Conservation (phyloP, 495 filamentous ascomycete species). For the Lophiostoma macrostomum region DNA sequence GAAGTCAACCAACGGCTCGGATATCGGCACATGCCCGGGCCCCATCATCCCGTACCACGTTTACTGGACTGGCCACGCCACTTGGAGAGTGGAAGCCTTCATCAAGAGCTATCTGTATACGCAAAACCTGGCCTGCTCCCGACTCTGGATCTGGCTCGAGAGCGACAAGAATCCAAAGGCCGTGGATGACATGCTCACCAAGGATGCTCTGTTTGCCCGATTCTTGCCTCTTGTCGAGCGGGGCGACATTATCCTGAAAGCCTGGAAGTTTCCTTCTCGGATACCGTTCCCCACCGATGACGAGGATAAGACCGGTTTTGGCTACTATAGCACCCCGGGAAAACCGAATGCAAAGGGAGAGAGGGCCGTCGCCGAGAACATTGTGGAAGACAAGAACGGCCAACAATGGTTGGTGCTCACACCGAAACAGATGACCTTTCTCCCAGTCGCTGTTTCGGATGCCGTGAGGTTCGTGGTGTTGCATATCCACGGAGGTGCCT, state of each 20-base stretch:
- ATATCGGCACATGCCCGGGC: constrained; percentile 49
- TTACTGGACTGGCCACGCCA: constrained; percentile 58
- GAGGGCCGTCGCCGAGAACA: constrained; percentile 47
- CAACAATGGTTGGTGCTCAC: constrained; percentile 53
- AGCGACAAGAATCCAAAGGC: constrained; percentile 49
- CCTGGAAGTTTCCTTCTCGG: constrained; percentile 53
- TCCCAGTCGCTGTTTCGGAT: constrained; percentile 39
- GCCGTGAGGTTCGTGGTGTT: constrained; percentile 54
- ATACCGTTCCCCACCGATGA: constrained; percentile 50
- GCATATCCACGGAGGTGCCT: constrained; percentile 54
- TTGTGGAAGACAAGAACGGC: constrained; percentile 46
- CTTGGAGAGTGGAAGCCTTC: constrained; percentile 57
- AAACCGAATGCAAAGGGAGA: constrained; percentile 44
- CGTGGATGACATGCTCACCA: constrained; percentile 48
- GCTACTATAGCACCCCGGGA: constrained; percentile 45
- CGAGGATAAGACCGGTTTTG: constrained; percentile 42
- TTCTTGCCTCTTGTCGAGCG: constrained; percentile 54
- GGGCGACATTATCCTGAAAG: constrained; percentile 52
- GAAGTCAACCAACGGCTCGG: constrained; percentile 33
- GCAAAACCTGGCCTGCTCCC: constrained; percentile 54
- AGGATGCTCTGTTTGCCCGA: constrained; percentile 50
- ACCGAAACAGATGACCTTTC: constrained; percentile 52
- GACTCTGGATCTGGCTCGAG: constrained; percentile 55
- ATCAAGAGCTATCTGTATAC: constrained; percentile 58
- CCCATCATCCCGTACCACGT: constrained; percentile 56